Evolutionary conservation across 225 moss, liverwort and hornwort species (phyloP), one percentile per base, ranked within the genome.

Genomic region (Pseudoscleropodium purum): DNA sequence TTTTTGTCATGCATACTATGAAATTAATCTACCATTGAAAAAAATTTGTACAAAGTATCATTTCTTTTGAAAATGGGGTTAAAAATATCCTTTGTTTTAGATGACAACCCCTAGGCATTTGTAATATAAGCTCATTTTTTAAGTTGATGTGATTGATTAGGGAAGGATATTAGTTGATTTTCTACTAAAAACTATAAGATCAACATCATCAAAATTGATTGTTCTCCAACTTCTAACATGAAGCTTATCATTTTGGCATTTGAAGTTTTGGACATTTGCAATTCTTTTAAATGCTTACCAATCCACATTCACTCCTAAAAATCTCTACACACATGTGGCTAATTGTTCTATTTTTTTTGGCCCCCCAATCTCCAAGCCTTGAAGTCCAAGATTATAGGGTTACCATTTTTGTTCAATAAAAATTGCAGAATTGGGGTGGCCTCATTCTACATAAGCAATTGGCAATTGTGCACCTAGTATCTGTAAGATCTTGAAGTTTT

Each of bases 181-280:
- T 75, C 2, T 30, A 16, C 30, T 45, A 31, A 27, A 0, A 18
- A 31, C 18, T 30, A 31, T 47, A 18, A 47, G 11, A 74, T 31
- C 4, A 11, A 47, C 18, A 47, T 74, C 6, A 45, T 75, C 31
- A 47, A 30, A 75, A 47, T 75, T 17, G 47, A 75, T 43, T 73
- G 5, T 51, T 51, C 1, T 0, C 21, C 23, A 76, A 76, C 13
- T 21, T 34, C 4, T 2, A 51, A 2, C 3, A 76, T 34, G 1
- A 52, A 34, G 5, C 13, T 51, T 34, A 8, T 21, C 21, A 34
- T 76, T 34, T 76, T 21, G 13, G 7, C 51, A 45, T 74, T 1
- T 74, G 6, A 17, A 45, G 3, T 45, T 29, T 10, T 0, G 3
- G 0, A 0, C 10, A 17, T 0, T 0, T 74, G 5, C 6, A 29